Evolutionary conservation across 805 yeast genomes (phyloP).

Genomic region (Metschnikowia santaceciliae): DNA sequence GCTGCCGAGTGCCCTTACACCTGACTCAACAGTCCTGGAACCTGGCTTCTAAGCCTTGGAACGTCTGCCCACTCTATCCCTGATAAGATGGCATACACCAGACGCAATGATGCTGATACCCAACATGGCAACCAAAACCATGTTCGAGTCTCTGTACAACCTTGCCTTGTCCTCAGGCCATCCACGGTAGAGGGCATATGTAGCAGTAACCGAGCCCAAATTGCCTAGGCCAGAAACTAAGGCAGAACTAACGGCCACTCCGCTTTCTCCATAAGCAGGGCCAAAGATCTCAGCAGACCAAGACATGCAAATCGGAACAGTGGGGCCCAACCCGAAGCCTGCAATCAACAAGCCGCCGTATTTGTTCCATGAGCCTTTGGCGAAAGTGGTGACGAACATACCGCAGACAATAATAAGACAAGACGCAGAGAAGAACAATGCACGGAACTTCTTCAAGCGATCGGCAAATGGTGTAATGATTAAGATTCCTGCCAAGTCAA

Average conservation of each 20-base stretch:
- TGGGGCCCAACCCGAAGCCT: conserved; percentile 87
- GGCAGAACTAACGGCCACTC: conserved; percentile 79
- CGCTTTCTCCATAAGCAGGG: conserved; percentile 73
- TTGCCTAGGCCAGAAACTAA: conserved; percentile 84
- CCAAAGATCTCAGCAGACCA: conserved; percentile 75
- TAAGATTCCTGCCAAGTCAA: conserved; percentile 73
- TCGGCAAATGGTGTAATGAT: conserved; percentile 80
- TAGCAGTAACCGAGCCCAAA: conserved; percentile 79
- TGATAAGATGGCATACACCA: conserved; percentile 30
- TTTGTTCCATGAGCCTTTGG: conserved; percentile 66
- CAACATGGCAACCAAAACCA: conserved; percentile 76
- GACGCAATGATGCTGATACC: conserved; percentile 63
- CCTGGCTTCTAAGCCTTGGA: not conserved
- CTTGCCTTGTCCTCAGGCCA: conserved; percentile 76
- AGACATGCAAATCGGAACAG: conserved; percentile 86
- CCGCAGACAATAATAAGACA: conserved; percentile 70
- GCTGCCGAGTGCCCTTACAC: not conserved
- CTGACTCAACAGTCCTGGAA: no score
- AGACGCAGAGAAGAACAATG: conserved; percentile 58
- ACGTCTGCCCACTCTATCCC: conserved; percentile 24
- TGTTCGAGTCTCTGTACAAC: conserved; percentile 64
- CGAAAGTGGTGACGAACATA: conserved; percentile 70
- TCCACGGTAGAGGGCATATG: conserved; percentile 81
- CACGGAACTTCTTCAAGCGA: conserved; percentile 54
- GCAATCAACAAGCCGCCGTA: conserved; percentile 79